Base-by-base conservation (phyloP, 1,139 yeast genomes). In the Trichomonascaceae sp. region DNA sequence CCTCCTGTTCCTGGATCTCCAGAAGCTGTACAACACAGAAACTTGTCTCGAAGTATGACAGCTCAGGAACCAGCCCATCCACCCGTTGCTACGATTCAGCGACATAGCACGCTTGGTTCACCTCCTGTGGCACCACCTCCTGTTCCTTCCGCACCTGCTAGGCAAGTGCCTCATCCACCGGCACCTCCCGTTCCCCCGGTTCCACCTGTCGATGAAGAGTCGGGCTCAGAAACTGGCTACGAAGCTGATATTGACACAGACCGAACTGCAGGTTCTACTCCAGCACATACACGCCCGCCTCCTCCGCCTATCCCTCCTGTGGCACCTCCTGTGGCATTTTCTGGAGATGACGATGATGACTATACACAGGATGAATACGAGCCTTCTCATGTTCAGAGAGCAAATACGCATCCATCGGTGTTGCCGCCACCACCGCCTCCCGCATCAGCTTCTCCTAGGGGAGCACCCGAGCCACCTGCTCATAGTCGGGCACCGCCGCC, bases 171-270 rank as follows among this genome's bases (percentile, higher is more conserved):
- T 15, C 58, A 60, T 8, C 52, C 55, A 10, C 59, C 63, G 30
- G 32, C 15, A 19, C 43, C 24, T 1, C 50, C 52, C 38, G 32
- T 57, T 44, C 39, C 41, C 17, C 55, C 58, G 30, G 48, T 43
- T 17, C 45, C 53, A 9, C 54, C 56, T 6, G 58, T 58, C 38
- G 57, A 57, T 24, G 58, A 62, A 27, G 76, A 70, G 54, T 36
- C 41, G 4, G 41, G 17, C 17, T 36, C 41, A 36, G 67, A 64
- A 8, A 74, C 80, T 0, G 83, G 81, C 0, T 77, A 79, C 57
- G 82, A 78, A 52, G 81, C 81, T 1, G 82, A 78, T 51, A 81
- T 75, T 43, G 82, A 78, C 55, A 69, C 77, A 0, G 79, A 74
- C 51, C 56, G 52, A 17, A 30, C 47, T 9, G 22, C 61, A 41